Evolutionary conservation across 1,284 basidiomycete species (phyloP), one percentile per base, ranked within the genome.

Genomic region (Tilletia caries): DNA sequence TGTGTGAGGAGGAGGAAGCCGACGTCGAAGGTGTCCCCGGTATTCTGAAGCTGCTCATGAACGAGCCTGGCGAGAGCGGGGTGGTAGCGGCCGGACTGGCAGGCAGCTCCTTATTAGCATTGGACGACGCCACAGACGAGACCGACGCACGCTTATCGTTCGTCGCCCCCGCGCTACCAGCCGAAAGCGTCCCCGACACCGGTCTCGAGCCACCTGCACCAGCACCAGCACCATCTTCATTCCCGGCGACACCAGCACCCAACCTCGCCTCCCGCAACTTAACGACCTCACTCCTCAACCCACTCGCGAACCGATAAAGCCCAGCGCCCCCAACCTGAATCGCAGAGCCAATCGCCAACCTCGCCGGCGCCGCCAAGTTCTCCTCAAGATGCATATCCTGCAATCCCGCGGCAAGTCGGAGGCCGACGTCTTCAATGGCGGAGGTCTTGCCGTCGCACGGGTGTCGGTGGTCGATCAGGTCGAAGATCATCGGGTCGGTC

Each of bases 301-400:
- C 75, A 70, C 67, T 76, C 5, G 81, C 80, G 5, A 81, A 67
- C 23, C 74, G 73, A 29, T 73, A 81, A 23, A 80, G 66, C 46
- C 77, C 76, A 41, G 77, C 72, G 20, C 80, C 70, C 0, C 81
- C 77, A 1, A 73, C 74, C 27, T 78, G 75, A 23, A 8, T 54
- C 2, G 79, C 81, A 44, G 72, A 77, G 41, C 77, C 79, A 33
- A 82, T 72, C 1, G 75, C 78, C 68, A 81, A 79, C 20, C 81
- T 68, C 2, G 80, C 81, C 2, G 79, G 79, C 1, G 70, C 79
- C 1, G 70, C 37, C 43, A 82, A 69, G 29, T 82, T 80, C 71
- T 81, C 79, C 62, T 83, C 80, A 3, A 83, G 71, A 20, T 75
- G 70, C 66, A 82, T 66, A 44, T 83, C 81, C 52, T 81, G 78